Percentiles rank a stretch among this genome's conserved stretches.
phyloP scores from a whole-genome alignment of 495 filamentous ascomycete genomes.

The Daldinia loculata region DNA sequence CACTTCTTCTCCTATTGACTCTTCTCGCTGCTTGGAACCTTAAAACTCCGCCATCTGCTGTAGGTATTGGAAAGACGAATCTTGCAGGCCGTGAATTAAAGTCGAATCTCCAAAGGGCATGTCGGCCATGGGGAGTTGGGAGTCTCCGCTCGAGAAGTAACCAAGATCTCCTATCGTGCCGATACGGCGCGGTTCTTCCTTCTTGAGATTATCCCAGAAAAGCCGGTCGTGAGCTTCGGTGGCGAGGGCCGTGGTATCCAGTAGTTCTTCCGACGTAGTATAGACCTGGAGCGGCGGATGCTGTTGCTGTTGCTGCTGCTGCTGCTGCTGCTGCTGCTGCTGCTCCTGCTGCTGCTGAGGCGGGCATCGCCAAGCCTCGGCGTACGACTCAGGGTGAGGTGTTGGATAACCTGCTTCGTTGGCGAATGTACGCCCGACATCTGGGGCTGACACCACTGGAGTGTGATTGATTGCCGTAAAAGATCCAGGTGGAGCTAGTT shows the following conservation, averaged over 20 bases:
- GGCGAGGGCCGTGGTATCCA: conserved; percentile 38
- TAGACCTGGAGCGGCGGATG: conserved; percentile 13
- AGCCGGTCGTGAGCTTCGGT: conserved; percentile 27
- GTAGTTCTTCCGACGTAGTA: conserved; percentile 13
- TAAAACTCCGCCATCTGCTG: conserved; percentile 21
- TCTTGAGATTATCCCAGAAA: conserved; percentile 43
- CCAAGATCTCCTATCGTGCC: conserved; percentile 51
- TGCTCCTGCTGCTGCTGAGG: conserved; percentile 13
- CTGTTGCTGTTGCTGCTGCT: no score
- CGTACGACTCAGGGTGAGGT: conserved; percentile 32
- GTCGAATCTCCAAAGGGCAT: conserved; percentile 40
- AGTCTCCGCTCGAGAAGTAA: conserved; percentile 52
- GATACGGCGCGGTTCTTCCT: conserved; percentile 47
- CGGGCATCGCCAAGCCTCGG: conserved; percentile 18
- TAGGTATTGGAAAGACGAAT: conserved; percentile 29
- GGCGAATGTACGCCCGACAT: conserved; percentile 21
- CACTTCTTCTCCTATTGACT: neutral
- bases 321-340: neutral
- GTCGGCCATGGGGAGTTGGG: conserved; percentile 30
- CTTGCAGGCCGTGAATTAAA: conserved; percentile 27
- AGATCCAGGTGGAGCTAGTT: conserved; percentile 47
- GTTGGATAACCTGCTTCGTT: conserved; percentile 29
- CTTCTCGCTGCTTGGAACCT: neutral
- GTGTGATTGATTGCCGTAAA: conserved; percentile 63
- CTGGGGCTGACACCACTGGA: conserved; percentile 31